phyloP scores from a whole-genome alignment of 306 rosid species.

The Crotalaria pallida region DNA sequence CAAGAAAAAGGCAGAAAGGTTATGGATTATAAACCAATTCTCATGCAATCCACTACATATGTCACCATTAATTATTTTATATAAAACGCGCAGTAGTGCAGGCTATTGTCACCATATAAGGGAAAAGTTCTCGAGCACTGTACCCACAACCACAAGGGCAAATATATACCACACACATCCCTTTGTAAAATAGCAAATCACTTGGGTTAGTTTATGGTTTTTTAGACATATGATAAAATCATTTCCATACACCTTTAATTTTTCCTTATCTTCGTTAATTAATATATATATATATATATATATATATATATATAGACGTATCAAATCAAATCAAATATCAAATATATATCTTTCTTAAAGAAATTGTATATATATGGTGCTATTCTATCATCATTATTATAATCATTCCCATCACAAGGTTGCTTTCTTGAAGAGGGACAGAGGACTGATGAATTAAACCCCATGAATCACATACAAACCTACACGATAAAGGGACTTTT shows the following conservation, averaged over 20 bases:
- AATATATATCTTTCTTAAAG: background rate
- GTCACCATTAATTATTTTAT: background rate
- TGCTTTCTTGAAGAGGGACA: slow-evolving; percentile 26
- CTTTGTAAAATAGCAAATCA: slow-evolving; percentile 7
- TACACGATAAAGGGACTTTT: slow-evolving; percentile 23
- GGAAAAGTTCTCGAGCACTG: slow-evolving; percentile 31
- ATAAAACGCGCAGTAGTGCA: background rate
- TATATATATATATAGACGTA: too few relatives aligned
- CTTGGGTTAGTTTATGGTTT: background rate
- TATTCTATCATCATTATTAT: background rate
- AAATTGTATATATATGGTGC: background rate
- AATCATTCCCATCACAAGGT: background rate
- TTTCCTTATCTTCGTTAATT: background rate
- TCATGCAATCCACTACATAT: slow-evolving; percentile 15
- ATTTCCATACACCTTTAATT: slow-evolving; percentile 23
- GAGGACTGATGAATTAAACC: slow-evolving; percentile 23
- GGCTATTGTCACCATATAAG: background rate
- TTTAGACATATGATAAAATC: slow-evolving; percentile 1
- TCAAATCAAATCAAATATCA: background rate
- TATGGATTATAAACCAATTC: background rate
- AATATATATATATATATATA: too few relatives aligned
- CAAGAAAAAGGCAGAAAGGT: background rate
- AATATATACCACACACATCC: background rate
- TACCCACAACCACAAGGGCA: slow-evolving; percentile 27
- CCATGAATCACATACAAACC: slow-evolving; percentile 18